phyloP scores from a whole-genome alignment of 2,329 filamentous ascomycete genomes.

The Alternaria novae-zelandiae region DNA sequence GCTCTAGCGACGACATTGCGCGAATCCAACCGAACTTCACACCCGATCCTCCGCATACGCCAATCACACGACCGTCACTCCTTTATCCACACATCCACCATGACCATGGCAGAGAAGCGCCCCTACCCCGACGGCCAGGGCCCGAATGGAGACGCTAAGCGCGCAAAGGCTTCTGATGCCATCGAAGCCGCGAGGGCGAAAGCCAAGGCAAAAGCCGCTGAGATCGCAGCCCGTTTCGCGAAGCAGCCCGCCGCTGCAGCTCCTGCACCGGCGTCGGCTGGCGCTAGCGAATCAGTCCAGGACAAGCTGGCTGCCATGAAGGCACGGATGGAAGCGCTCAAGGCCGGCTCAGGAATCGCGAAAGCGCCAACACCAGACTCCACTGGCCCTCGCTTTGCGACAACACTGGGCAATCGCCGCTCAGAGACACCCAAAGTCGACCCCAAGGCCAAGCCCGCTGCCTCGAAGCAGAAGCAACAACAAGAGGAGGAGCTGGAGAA shows the following conservation, averaged over 20 bases:
- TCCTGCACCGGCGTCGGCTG: conserved; percentile 18
- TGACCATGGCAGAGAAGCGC: conserved; percentile 53
- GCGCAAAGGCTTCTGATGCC: conserved; percentile 47
- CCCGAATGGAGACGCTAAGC: conserved; percentile 42
- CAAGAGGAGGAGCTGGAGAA: conserved; percentile 71
- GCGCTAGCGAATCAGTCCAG: conserved; percentile 21
- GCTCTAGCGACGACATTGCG: background rate
- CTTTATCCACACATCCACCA: conserved; percentile 6
- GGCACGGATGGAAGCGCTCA: conserved; percentile 40
- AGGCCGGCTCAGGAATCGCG: conserved; percentile 68
- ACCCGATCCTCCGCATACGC: conserved; percentile 5
- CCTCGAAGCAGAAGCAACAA: conserved; percentile 41
- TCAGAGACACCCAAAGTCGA: conserved; percentile 47
- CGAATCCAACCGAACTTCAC: conserved; percentile 3
- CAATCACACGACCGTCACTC: background rate
- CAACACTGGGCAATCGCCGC: conserved; percentile 62
- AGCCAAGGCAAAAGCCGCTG: conserved; percentile 43
- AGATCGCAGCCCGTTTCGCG: conserved; percentile 43
- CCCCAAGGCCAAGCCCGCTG: conserved; percentile 36
- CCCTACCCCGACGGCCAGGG: conserved; percentile 46
- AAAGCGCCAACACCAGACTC: conserved; percentile 47
- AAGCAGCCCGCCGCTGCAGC: conserved; percentile 24
- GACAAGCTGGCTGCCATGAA: conserved; percentile 39
- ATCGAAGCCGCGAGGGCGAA: conserved; percentile 43
- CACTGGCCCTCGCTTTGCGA: conserved; percentile 60